Base-by-base conservation (phyloP, 2,329 filamentous ascomycete genomes). In the Monilinia vaccinii-corymbosi region DNA sequence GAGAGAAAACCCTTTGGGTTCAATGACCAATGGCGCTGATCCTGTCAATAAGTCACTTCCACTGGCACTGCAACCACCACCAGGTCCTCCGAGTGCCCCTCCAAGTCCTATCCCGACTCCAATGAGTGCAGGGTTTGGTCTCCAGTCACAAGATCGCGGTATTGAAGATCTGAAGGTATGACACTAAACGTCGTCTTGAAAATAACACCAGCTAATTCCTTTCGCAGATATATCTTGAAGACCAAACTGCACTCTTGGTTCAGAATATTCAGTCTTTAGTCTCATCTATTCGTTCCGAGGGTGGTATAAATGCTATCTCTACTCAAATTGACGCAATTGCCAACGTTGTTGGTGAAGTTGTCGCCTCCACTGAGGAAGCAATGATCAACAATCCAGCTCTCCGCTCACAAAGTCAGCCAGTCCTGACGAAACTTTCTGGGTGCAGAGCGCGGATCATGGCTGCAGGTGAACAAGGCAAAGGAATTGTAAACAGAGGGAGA, bases 181-280 rank as follows among this genome's bases (percentile, higher is more conserved):
- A 36, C 69, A 48, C 11, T 13, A 46, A 14, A 32, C 21, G 8
- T 11, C 25, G 8, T 47, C 13, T 8, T 9, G 38, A 28, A n/a
- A 47, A 25, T 14, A 32, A 47, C 25, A 56, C 36, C 45, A 57
- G 52, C 63, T 70, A 64, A 69, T 68, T 58, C 65, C 48, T 48
- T 46, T 34, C 60, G 40, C 56, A 88, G 83, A 82, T 89, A 62
- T 92, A 91, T 70, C 81, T 95, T 40, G 88, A 94, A 70, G 88
- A 92, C 70, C 89, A 94, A 72, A 92, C 88, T 13, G 88, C 89
- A 55, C 77, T 85, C 3, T 80, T 96, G 61, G 86, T 94, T 31
- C 84, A 90, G 65, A 88, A 85, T 48, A 91, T 95, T 64, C 89
- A 94, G 73, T 82, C 85, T n/a, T 81, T 96, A 9, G 89, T 95